These are phyloP conservation scores for Sclerotinia subarctica DNA, from an alignment of 2,329 filamentous ascomycete species.

Conservation along the genomic window DNA sequence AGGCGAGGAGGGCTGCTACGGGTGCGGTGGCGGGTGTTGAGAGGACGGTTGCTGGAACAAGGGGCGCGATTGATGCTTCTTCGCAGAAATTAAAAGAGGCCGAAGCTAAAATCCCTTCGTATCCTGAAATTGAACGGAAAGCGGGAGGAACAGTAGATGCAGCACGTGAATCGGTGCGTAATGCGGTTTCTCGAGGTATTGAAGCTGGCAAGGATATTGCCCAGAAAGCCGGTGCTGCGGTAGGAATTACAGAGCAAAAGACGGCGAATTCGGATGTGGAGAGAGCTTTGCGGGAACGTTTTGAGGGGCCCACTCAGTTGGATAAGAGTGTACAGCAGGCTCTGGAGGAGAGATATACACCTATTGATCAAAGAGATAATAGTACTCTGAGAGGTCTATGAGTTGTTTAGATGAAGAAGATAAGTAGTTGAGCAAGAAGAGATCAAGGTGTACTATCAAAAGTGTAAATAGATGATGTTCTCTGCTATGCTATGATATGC, in stretches of 20 bases:
- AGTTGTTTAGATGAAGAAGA: constrained; percentile 11
- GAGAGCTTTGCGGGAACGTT: constrained; percentile 53
- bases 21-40: no score
- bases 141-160: constrained; percentile 40
- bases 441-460: constrained; percentile 8
- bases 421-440: not conserved
- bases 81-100: constrained; percentile 31
- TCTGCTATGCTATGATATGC: constrained; percentile 15
- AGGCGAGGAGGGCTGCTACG: constrained; percentile 33
- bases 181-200: constrained; percentile 38
- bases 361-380: constrained; percentile 42
- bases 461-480: constrained; percentile 22
- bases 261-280: constrained; percentile 39
- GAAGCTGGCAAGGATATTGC: constrained; percentile 41
- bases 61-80: constrained; percentile 25
- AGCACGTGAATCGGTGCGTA: constrained; percentile 41
- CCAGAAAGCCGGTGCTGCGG: constrained; percentile 43
- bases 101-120: constrained; percentile 29
- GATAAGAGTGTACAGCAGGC: constrained; percentile 52
- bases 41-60: constrained; percentile 18
- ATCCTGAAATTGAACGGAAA: constrained; percentile 28
- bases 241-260: constrained; percentile 41
- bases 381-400: constrained; percentile 40
- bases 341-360: constrained; percentile 54
- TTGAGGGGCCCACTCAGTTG: constrained; percentile 43